Conservation (phyloP, 2,329 filamentous ascomycete species). For the Dactylonectria estremocensis region DNA sequence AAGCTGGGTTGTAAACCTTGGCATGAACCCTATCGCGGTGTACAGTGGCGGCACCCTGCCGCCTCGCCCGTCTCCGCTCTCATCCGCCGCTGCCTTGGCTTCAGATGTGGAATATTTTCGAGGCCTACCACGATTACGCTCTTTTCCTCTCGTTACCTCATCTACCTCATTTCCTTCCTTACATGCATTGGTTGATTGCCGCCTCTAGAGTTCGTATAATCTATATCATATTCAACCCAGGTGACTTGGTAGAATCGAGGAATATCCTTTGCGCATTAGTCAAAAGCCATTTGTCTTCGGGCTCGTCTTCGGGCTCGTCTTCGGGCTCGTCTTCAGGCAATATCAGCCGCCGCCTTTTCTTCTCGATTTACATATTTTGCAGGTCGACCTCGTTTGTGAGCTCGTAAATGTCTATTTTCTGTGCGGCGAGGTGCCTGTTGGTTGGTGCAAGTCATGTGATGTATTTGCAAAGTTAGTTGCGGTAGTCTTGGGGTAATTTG, state of each 20-base stretch:
- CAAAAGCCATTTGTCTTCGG: neutral
- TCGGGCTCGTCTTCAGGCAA: slow-evolving; percentile 12
- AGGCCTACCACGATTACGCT: neutral
- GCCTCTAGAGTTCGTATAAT: too few species aligned
- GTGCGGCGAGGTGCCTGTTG: slow-evolving; percentile 1
- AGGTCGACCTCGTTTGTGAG: slow-evolving; percentile 15
- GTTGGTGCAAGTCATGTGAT: slow-evolving; percentile 8
- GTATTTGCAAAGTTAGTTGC: slow-evolving; percentile 13
- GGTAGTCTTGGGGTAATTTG: neutral
- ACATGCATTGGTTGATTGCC: too few species aligned
- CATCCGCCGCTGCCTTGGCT: neutral
- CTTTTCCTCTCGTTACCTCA: neutral
- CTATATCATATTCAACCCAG: too few species aligned
- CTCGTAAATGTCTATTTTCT: slow-evolving; percentile 7
- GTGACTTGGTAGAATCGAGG: slow-evolving; percentile 4
- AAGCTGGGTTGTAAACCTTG: neutral
- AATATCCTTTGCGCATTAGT: neutral
- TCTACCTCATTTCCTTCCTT: too few species aligned
- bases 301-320: slow-evolving; percentile 8
- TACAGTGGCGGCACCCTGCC: neutral
- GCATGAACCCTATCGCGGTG: too few species aligned
- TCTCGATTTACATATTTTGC: slow-evolving; percentile 18
- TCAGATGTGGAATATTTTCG: neutral
- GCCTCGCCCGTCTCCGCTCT: neutral
- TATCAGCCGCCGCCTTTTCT: slow-evolving; percentile 17